Base-by-base conservation (phyloP, 202 grass and related monocot genomes). In the Schoenoplectus tabernaemontani region DNA sequence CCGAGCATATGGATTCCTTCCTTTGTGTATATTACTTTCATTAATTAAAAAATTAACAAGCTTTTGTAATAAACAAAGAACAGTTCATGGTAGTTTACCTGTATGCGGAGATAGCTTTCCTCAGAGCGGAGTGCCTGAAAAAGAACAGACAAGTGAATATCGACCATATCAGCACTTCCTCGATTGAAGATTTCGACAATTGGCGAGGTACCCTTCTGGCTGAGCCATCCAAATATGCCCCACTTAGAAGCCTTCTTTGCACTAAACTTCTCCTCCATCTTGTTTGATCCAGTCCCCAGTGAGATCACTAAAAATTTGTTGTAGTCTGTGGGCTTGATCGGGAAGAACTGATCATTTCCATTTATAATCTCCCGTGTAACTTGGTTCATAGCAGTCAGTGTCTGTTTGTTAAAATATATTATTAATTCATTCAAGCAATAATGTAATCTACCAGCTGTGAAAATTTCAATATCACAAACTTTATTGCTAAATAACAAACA, bases 81-180 rank as follows among this genome's bases (percentile, higher is more conserved):
- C 13, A 8, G 2, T 8, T 65, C 0, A 77, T 15, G 36, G 36
- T 19, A 7, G 19, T 61, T 28, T 42, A 84, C 91, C 91, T 96
- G 87, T 37, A 96, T 87, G 13, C 89, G 92, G 1, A 92, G 78
- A 78, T 96, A 96, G 71, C 86, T 88, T 0, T 82, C 15, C 60
- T 78, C 30, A 5, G 57, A 92, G 1, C 13, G 83, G 12, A 92
- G 85, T 8, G 92, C 87, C 22, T 73, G 15, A 56, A 95, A 95
- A 84, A 95, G 88, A 13, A 89, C 89, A 3, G 83, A 78, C 67
- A 95, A 82, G 78, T 95, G 81, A 84, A 91, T 91, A 84, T 95
- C 92, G 4, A 95, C 89, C 87, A 95, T 91, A 60, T 95, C 83
- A 4, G 85, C 87, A 34, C 87, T 87, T 63, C 89, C 88, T 4